Evolutionary conservation across 2,329 filamentous ascomycete genomes (phyloP).

Genomic region (Ophiobolus disseminans): DNA sequence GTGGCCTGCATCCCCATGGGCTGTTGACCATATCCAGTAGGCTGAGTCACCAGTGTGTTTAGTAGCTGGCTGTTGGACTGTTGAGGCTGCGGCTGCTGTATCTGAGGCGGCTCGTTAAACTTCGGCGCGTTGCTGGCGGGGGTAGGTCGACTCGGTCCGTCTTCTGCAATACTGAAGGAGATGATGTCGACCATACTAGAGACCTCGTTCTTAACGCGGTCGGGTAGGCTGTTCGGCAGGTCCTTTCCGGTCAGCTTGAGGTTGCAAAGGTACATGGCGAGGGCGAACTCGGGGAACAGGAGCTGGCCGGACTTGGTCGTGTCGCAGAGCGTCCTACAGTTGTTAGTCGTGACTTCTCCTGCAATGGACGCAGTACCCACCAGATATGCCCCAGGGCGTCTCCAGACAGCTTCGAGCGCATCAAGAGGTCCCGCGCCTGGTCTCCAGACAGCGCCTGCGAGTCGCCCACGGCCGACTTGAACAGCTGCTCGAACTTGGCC

Average conservation of each 20-base stretch:
- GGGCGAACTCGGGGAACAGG: slow-evolving; percentile 95
- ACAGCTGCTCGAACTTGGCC: slow-evolving; percentile 95
- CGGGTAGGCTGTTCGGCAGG: slow-evolving; percentile 76
- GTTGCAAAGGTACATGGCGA: slow-evolving; percentile 99
- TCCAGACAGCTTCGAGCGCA: slow-evolving; percentile 87
- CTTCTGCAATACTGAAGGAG: slow-evolving; percentile 88
- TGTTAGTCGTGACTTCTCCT: slow-evolving; percentile 22
- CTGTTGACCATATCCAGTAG: slow-evolving; percentile 65
- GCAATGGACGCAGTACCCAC: slow-evolving; percentile 57
- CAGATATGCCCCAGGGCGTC: slow-evolving; percentile 92
- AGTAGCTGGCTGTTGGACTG: slow-evolving; percentile 71
- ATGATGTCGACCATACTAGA: slow-evolving; percentile 99
- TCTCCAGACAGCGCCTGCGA: slow-evolving; percentile 86
- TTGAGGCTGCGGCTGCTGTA: slow-evolving; percentile 65
- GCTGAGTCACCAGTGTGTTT: slow-evolving; percentile 61
- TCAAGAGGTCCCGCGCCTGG: slow-evolving; percentile 85
- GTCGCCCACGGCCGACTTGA: slow-evolving; percentile 91
- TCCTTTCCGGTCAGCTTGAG: slow-evolving; percentile 86
- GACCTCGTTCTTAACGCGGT: slow-evolving; percentile 92
- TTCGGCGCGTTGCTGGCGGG: slow-evolving; percentile 71
- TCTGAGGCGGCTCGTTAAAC: slow-evolving; percentile 66
- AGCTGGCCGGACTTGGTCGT: slow-evolving; percentile 96
- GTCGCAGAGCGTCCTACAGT: slow-evolving; percentile 81
- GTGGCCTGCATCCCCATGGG: slow-evolving; percentile 67
- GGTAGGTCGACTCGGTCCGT: slow-evolving; percentile 60